Evolutionary conservation across 371 early-diverging fungal genomes (phyloP).

Genomic region (Actinomucor elegans): DNA sequence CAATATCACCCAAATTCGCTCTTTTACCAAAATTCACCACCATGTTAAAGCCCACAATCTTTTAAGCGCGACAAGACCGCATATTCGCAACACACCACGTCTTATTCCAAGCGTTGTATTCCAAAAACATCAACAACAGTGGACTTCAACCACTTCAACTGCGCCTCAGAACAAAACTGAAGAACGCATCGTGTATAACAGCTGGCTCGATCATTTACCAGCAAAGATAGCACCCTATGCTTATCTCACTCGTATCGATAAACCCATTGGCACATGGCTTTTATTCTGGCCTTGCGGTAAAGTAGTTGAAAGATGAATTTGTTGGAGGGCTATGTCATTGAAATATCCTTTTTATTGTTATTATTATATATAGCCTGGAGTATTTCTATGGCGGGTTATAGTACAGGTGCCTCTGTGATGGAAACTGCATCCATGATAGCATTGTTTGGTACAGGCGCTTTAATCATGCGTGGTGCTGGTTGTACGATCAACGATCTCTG

Average conservation of each 20-base stretch:
- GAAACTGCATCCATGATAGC: conserved; percentile 67
- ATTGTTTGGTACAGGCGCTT: conserved; percentile 86
- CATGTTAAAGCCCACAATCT: neutral
- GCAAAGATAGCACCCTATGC: conserved; percentile 66
- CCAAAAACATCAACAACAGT: conserved; percentile 8
- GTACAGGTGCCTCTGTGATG: conserved; percentile 44
- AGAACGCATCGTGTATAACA: conserved; percentile 26
- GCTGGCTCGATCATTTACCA: conserved; percentile 47
- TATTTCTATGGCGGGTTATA: conserved; percentile 80
- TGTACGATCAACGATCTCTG: conserved; percentile 97
- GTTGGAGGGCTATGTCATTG: too few relatives aligned
- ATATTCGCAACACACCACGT: neutral
- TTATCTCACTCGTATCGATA: conserved; percentile 80
- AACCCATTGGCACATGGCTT: conserved; percentile 92
- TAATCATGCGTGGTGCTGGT: conserved; percentile 96
- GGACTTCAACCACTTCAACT: neutral
- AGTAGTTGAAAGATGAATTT: too few relatives aligned
- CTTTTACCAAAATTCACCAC: neutral
- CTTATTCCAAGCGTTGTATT: neutral
- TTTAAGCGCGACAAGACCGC: neutral
- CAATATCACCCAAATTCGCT: neutral
- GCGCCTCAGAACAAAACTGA: neutral
- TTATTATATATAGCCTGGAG: too few relatives aligned
- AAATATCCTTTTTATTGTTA: too few relatives aligned
- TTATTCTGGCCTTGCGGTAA: conserved; percentile 90